Evolutionary conservation across 75 land plant species (phyloP), one percentile per base, ranked within the genome.

Genomic region (Chamaecyparis obtusa): DNA sequence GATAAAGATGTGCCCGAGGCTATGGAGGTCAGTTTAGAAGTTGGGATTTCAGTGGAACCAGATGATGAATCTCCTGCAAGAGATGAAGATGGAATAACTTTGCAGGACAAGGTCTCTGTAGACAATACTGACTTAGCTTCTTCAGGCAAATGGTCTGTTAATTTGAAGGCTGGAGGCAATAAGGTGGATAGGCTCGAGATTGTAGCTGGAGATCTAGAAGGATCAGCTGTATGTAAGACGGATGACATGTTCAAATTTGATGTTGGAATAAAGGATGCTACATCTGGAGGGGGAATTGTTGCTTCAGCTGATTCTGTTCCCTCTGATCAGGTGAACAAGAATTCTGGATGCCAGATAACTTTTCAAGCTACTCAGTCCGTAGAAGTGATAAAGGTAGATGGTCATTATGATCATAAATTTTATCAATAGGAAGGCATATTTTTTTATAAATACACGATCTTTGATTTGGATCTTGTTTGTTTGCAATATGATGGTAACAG

Each of bases 231-330:
- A 24, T 67, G 88, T 44, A 67, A 82, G 72, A 89, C 78, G 55
- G 91, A 88, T 24, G 85, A 39, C 21, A 88, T 79, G 27, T 91
- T 92, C 84, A 83, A 92, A 24, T 92, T 94, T 88, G 89, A 89
- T 84, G 88, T 91, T 74, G 75, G 82, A 36, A 21, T 84, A 72
- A 43, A 82, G 54, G 75, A 15, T 72, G 57, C 74, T 54, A 5
- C 85, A 9, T 24, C 85, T 32, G 69, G 89, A 83, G 87, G 64
- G 67, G 78, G 30, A 46, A 85, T 79, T 17, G 27, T 85, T 85
- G 80, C 80, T 72, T 71, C 80, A 56, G 88, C 39, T 21, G 81
- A 78, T 78, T 21, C 21, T 19, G 2, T 3, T 21, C 7, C 21
- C 11, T 78, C 81, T 78, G 81, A 43, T 78, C 27, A 78, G 44